These are phyloP conservation scores for Fusarium nanum DNA, from an alignment of 2,329 filamentous ascomycete genomes.

Conservation along the genomic window DNA sequence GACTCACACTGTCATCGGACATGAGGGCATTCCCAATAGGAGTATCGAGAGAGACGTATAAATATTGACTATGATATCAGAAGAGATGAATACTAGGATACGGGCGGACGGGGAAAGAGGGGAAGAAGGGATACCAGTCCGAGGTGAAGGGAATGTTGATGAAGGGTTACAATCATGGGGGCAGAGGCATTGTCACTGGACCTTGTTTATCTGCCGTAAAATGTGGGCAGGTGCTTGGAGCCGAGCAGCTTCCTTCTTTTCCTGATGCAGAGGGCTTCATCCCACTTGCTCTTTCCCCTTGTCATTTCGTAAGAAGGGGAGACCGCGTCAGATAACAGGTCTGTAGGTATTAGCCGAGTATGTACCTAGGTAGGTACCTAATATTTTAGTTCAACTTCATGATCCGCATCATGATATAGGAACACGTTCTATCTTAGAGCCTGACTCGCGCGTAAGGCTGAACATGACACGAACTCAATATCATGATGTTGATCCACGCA, in stretches of 20 bases:
- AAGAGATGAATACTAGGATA: constrained; percentile 15
- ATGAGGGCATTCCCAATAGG: constrained; percentile 20
- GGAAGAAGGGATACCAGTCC: constrained; percentile 2
- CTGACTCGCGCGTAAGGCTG: constrained; percentile 23
- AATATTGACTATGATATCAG: constrained; percentile 3
- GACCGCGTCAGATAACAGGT: not conserved
- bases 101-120: not conserved
- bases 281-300: not conserved
- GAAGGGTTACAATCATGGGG: constrained; percentile 5
- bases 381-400: constrained; percentile 1
- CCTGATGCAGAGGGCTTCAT: not conserved
- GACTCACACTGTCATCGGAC: constrained; percentile 16
- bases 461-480: not conserved
- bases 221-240: not conserved
- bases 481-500: not conserved
- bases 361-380: not conserved
- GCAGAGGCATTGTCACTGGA: not conserved
- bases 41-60: constrained; percentile 1
- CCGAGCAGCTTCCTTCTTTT: not conserved
- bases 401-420: constrained; percentile 7
- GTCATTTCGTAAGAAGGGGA: not conserved
- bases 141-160: constrained; percentile 6
- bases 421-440: not conserved
- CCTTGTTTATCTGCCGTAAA: not conserved
- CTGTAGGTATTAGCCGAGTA: not conserved